Evolutionary conservation across 495 filamentous ascomycete species (phyloP).

Genomic region (Neurospora sp.): DNA sequence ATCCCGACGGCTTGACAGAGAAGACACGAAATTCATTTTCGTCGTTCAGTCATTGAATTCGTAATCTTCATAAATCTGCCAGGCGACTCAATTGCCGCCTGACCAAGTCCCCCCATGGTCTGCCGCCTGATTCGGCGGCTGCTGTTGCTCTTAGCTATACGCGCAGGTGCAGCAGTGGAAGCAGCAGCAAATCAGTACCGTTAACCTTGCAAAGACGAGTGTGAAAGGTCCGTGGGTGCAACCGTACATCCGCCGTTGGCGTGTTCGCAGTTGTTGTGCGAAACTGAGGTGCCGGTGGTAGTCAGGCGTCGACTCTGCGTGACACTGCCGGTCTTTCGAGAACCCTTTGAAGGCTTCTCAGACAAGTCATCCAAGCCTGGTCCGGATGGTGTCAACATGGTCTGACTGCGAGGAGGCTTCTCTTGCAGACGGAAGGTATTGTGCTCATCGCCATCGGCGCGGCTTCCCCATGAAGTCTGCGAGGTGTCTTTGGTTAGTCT

Average conservation of each 20-base stretch:
- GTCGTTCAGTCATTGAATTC: conserved; percentile 15
- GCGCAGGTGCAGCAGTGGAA: background rate
- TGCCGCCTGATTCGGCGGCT: background rate
- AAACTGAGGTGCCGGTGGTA: background rate
- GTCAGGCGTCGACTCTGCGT: background rate
- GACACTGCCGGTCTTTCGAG: background rate
- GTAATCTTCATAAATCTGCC: conserved; percentile 8
- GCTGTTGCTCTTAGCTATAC: background rate
- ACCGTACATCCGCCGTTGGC: background rate
- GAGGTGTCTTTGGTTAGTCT: conserved; percentile 14
- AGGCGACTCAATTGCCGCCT: background rate
- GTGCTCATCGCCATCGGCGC: conserved; percentile 55
- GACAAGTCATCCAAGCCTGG: conserved; percentile 16
- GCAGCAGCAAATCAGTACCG: background rate
- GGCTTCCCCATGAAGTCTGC: conserved; percentile 61
- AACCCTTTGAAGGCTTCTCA: background rate
- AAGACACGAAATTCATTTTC: conserved; percentile 13
- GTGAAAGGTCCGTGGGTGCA: background rate
- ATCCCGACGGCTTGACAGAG: conserved; percentile 1
- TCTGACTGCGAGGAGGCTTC: conserved; percentile 37
- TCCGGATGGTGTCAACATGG: conserved; percentile 35
- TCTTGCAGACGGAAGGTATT: conserved; percentile 46
- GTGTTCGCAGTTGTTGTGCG: background rate
- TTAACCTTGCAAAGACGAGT: background rate
- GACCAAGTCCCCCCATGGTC: background rate